These are phyloP conservation scores for Amesomyces nigricolor DNA, from an alignment of 2,329 filamentous ascomycete species.

Conservation along the genomic window DNA sequence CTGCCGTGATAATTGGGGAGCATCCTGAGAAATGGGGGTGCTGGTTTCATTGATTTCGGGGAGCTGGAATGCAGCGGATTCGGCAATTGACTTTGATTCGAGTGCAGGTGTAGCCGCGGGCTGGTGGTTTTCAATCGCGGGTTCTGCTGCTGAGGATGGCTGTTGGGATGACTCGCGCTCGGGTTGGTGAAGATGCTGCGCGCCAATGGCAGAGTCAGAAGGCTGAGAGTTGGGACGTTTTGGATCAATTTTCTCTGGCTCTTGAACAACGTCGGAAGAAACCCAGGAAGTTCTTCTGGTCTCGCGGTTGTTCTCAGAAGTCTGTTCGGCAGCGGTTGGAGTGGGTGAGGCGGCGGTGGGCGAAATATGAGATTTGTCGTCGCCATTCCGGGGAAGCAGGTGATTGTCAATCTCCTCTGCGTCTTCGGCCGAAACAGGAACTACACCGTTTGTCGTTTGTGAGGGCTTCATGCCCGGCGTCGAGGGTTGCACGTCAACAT, in stretches of 20 bases:
- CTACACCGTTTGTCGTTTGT: conserved; percentile 7
- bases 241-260: not conserved
- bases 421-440: conserved; percentile 9
- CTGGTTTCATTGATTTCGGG: not conserved
- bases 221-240: not conserved
- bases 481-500: conserved; percentile 9
- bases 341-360: not conserved
- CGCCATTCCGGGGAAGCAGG: not conserved
- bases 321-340: not conserved
- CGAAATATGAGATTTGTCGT: conserved; percentile 3
- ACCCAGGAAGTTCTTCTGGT: not conserved
- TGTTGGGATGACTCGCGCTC: not conserved
- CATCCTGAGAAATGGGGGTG: not conserved
- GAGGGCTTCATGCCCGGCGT: conserved; percentile 15
- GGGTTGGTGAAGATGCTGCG: not conserved
- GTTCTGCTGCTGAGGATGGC: not conserved
- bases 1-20: not conserved
- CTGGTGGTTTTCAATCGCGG: not conserved
- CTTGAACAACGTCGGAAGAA: not conserved
- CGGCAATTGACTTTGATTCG: not conserved
- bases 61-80: not conserved
- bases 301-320: not conserved
- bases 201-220: not conserved
- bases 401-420: conserved; percentile 8
- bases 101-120: not conserved